Percentiles rank a stretch among this genome's conserved stretches.
Evolutionary conservation across 495 filamentous ascomycete species (phyloP).

Genomic region (Tuber magnatum): DNA sequence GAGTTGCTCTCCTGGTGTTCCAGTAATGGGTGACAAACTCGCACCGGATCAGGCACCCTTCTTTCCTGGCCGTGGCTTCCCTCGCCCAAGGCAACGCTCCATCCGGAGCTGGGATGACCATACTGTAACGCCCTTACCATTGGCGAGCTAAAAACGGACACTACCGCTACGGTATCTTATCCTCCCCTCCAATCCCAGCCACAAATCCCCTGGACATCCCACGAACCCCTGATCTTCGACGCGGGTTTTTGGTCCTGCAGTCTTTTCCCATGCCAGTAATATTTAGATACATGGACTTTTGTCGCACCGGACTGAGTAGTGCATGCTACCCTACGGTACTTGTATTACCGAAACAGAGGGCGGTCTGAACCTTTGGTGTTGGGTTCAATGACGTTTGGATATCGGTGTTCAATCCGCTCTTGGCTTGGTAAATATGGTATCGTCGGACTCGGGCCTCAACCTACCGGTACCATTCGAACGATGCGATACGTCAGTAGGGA

Average conservation of each 20-base stretch:
- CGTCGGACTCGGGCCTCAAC: neutral
- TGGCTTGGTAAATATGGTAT: neutral
- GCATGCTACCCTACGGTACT: neutral
- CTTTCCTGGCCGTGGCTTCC: no score
- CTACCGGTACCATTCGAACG: neutral
- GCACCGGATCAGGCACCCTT: no score
- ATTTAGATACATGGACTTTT: neutral
- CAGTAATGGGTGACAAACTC: neutral
- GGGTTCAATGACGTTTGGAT: neutral
- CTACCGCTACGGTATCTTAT: no score
- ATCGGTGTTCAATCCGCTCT: neutral
- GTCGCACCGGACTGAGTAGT: neutral
- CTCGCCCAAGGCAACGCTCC: neutral
- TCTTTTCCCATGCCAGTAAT: neutral
- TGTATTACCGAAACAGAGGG: neutral
- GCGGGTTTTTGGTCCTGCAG: neutral
- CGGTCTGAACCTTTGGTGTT: neutral
- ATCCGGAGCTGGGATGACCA: neutral
- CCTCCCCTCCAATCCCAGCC: neutral
- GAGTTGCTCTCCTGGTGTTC: neutral
- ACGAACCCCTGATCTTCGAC: neutral
- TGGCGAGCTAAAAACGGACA: neutral
- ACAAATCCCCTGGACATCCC: neutral
- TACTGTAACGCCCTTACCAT: neutral
- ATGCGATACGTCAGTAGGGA: neutral